Evolutionary conservation across 2,329 filamentous ascomycete species (phyloP), one percentile per base, ranked within the genome.

Genomic region (Pseudocercospora crystallina): DNA sequence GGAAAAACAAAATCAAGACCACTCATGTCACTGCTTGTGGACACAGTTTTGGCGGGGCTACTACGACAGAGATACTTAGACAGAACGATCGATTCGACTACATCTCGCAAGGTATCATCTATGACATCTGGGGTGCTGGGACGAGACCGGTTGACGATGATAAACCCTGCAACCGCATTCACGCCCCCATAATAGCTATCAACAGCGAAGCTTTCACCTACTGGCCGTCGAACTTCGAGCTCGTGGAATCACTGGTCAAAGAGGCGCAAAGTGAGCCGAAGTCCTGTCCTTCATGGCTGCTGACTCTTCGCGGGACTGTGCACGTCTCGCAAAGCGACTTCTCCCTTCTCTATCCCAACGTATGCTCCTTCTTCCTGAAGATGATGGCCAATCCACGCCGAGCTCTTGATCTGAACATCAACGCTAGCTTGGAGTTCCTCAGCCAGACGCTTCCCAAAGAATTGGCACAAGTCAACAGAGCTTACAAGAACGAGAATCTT

Each of bases 151-250:
- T 68, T 1, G 63, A 65, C 3, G 73, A 78, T 29, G 71, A 74
- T 8, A 41, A 53, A 13, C 69, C 72, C 1, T 60, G 72, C 3
- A 71, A 78, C 49, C 71, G 73, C 12, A 76, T 80, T 38, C 70
- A 72, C 33, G 74, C 77, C 10, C 84, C 84, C 5, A 62, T 87
- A 7, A 73, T 87, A 5, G 80, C 79, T 2, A 82, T 87, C 62
- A 85, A 84, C 42, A 81, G 78, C 5, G 84, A 87, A 65, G 84
- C 82, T 0, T 87, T 87, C 69, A 85, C 85, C 74, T 84, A 86
- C 67, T 87, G 84, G 84, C 76, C 79, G 15, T 73, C 76, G 2
- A 87, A 86, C 54, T 85, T 84, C 61, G 70, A 80, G 35, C 74
- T 78, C 32, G 75, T 86, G 8, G 73, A 78, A 54, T 71, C 73